Percentiles rank a stretch among this genome's conserved stretches.
These are phyloP conservation scores for Candida sphagnicola DNA, from an alignment of 805 yeast species.

Conservation along the genomic window DNA sequence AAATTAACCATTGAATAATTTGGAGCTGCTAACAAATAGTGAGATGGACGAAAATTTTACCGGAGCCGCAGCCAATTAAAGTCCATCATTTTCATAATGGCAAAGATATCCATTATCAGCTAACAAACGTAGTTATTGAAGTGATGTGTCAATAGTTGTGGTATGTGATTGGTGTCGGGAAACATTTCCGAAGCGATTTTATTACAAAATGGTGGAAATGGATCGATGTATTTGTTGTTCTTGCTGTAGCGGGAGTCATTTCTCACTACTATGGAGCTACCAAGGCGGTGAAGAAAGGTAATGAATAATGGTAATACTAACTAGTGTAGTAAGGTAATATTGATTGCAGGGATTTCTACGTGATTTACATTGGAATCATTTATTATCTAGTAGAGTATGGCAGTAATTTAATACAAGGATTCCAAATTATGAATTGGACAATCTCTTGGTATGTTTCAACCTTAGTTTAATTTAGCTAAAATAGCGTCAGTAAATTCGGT, in stretches of 20 bases:
- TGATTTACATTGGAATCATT: background rate
- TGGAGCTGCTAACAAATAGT: background rate
- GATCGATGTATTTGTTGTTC: no score
- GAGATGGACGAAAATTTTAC: background rate
- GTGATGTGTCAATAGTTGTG: no score
- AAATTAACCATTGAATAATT: background rate
- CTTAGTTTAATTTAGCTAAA: slow-evolving; percentile 59
- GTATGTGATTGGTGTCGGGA: no score
- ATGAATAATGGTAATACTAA: no score
- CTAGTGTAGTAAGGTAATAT: no score
- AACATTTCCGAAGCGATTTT: background rate
- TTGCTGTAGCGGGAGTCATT: no score
- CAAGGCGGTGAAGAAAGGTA: no score
- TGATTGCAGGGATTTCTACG: background rate
- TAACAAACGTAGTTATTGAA: no score
- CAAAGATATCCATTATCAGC: no score
- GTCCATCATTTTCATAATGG: background rate
- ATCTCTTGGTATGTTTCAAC: no score
- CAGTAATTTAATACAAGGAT: no score
- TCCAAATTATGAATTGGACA: background rate
- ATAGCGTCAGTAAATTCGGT: slow-evolving; percentile 94
- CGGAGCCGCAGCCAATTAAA: slow-evolving; percentile 1
- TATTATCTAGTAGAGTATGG: background rate
- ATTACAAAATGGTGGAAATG: background rate
- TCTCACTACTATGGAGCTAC: no score